Conservation (phyloP, 2,329 filamentous ascomycete species). For the Phyllosticta ampelicida region DNA sequence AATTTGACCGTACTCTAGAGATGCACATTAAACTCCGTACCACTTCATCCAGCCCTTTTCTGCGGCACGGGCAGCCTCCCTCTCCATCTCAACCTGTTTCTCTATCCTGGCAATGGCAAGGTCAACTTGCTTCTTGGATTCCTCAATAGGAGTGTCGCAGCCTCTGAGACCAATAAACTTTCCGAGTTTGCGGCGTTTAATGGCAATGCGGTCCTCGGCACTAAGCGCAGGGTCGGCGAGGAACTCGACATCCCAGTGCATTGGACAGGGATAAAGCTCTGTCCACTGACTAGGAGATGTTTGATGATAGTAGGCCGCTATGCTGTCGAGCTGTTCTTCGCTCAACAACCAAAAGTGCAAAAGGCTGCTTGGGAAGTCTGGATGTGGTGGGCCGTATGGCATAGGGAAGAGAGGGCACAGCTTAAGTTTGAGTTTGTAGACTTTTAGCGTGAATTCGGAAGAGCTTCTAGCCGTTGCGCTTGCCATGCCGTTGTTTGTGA, state of each 20-base stretch:
- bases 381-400: constrained; percentile 49
- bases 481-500: background rate
- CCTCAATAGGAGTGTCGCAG: constrained; percentile 43
- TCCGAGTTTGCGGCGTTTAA: constrained; percentile 61
- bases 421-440: constrained; percentile 53
- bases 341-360: constrained; percentile 66
- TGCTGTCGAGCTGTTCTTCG: constrained; percentile 55
- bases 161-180: constrained; percentile 63
- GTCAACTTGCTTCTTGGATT: constrained; percentile 24
- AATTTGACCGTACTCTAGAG: background rate
- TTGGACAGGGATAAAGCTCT: constrained; percentile 54
- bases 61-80: background rate
- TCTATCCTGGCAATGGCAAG: background rate
- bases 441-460: constrained; percentile 48
- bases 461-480: background rate
- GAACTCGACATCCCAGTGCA: constrained; percentile 46
- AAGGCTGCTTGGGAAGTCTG: constrained; percentile 53
- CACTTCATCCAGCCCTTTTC: constrained; percentile 2
- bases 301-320: constrained; percentile 67
- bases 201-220: constrained; percentile 29
- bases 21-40: background rate
- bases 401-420: constrained; percentile 53
- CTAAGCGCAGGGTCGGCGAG: constrained; percentile 23
- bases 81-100: background rate
- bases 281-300: constrained; percentile 46